A percentile compares a stretch with the other conserved stretches of the same genome.
Evolutionary conservation across 2,329 filamentous ascomycete species (phyloP).

Genomic region (Scopulariopsis brevicaulis): DNA sequence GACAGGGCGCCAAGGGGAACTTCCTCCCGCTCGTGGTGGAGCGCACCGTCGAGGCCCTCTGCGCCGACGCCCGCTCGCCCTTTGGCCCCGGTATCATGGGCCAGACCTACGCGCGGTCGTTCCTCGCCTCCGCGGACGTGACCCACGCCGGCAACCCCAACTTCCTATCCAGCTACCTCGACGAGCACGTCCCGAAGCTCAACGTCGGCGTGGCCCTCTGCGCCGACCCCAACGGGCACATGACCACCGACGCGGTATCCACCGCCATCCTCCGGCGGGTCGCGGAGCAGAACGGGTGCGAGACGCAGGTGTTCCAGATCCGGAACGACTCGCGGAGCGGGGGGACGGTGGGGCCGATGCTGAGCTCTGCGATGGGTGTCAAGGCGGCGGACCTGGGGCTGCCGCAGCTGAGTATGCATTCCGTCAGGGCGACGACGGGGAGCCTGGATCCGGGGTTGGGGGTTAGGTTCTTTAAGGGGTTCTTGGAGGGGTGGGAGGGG

Average conservation of each 20-base stretch:
- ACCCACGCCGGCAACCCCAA: constrained; percentile 93
- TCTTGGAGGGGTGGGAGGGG: constrained; percentile 75
- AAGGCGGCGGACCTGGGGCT: constrained; percentile 79
- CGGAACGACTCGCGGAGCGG: constrained; percentile 82
- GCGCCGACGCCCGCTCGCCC: constrained; percentile 28
- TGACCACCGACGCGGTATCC: constrained; percentile 87
- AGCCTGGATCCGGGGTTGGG: constrained; percentile 77
- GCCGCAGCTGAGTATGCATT: constrained; percentile 90
- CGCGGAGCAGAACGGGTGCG: constrained; percentile 60
- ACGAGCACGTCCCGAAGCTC: constrained; percentile 74
- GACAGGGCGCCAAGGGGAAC: constrained; percentile 83
- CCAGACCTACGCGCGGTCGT: constrained; percentile 82
- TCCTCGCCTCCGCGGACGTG: constrained; percentile 86
- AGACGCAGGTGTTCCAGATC: constrained; percentile 86
- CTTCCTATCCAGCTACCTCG: constrained; percentile 73
- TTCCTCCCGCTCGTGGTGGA: constrained; percentile 75
- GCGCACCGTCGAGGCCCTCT: constrained; percentile 62
- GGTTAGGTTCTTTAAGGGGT: constrained; percentile 79
- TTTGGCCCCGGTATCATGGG: constrained; percentile 54
- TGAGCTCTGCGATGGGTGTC: constrained; percentile 71
- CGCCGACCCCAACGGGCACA: constrained; percentile 82
- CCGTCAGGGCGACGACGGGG: constrained; percentile 79
- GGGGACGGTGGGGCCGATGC: constrained; percentile 89
- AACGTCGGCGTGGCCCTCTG: constrained; percentile 79
- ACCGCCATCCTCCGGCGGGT: constrained; percentile 70